Evolutionary conservation across 257 asterid genomes (phyloP).

Genomic region (Buddleja alternifolia): DNA sequence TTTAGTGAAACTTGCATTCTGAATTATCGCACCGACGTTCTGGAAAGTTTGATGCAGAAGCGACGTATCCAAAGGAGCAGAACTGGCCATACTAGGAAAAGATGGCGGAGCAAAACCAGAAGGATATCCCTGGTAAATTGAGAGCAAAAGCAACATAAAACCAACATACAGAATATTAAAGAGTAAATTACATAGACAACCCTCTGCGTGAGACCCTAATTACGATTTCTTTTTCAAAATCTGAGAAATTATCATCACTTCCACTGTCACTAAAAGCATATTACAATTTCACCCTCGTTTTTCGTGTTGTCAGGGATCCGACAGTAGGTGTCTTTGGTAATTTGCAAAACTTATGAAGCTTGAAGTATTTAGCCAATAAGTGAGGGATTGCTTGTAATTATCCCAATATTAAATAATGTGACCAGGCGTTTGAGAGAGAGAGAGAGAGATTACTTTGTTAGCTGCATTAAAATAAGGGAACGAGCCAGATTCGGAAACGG

Average conservation of each 20-base stretch:
- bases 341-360: no score
- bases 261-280: no score
- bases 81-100: slow-evolving; percentile 39
- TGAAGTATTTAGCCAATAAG: no score
- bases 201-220: no score
- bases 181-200: neutral
- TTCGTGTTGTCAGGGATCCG: no score
- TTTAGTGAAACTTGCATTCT: slow-evolving; percentile 36
- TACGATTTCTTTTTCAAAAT: no score
- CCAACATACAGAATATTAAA: neutral
- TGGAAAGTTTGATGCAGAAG: slow-evolving; percentile 25
- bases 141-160: slow-evolving; percentile 30
- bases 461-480: slow-evolving; percentile 36
- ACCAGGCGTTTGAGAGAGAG: no score
- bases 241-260: no score
- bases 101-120: slow-evolving; percentile 41
- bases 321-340: no score
- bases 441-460: slow-evolving; percentile 45
- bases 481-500: slow-evolving; percentile 48
- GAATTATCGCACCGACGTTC: slow-evolving; percentile 28
- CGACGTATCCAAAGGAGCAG: slow-evolving; percentile 34
- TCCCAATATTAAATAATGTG: no score
- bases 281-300: no score
- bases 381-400: no score
- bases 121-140: slow-evolving; percentile 41